A percentile compares a stretch with the other conserved stretches of the same genome.
These are phyloP conservation scores for Hyaloscypha bicolor DNA, from an alignment of 495 filamentous ascomycete genomes.

Conservation along the genomic window DNA sequence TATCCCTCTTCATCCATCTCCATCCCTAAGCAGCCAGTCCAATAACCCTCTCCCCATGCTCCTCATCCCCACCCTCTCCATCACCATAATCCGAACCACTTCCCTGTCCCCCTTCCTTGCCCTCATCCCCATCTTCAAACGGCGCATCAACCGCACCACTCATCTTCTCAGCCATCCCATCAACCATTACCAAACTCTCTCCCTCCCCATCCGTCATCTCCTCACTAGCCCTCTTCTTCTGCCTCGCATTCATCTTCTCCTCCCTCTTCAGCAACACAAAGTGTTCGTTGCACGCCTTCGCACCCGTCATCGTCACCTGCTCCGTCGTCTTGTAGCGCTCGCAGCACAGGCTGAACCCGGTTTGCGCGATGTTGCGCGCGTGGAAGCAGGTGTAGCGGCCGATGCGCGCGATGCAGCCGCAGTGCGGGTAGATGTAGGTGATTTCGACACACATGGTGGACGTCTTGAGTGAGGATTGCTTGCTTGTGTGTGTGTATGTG, in stretches of 20 bases:
- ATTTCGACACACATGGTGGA: conserved; percentile 3
- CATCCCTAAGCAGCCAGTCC: background rate
- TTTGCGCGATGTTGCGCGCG: background rate
- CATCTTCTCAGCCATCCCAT: too few relatives aligned
- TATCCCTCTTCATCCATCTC: background rate
- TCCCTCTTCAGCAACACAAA: background rate
- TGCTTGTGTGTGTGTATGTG: background rate
- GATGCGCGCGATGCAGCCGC: background rate
- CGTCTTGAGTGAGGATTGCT: background rate
- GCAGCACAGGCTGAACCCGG: background rate
- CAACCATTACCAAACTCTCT: background rate
- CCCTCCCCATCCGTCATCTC: background rate
- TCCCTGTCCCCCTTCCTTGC: too few relatives aligned
- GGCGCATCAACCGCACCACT: too few relatives aligned
- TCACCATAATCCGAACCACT: too few relatives aligned
- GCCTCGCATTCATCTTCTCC: background rate
- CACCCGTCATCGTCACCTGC: background rate
- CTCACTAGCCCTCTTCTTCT: background rate
- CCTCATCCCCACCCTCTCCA: too few relatives aligned
- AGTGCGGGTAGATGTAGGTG: background rate
- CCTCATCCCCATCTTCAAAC: too few relatives aligned
- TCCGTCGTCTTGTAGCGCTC: background rate
- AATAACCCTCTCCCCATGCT: too few relatives aligned
- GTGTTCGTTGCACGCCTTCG: background rate
- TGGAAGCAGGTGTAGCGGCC: background rate